Evolutionary conservation across 2,329 filamentous ascomycete species (phyloP).

Genomic region (Penicillium janthinellum): DNA sequence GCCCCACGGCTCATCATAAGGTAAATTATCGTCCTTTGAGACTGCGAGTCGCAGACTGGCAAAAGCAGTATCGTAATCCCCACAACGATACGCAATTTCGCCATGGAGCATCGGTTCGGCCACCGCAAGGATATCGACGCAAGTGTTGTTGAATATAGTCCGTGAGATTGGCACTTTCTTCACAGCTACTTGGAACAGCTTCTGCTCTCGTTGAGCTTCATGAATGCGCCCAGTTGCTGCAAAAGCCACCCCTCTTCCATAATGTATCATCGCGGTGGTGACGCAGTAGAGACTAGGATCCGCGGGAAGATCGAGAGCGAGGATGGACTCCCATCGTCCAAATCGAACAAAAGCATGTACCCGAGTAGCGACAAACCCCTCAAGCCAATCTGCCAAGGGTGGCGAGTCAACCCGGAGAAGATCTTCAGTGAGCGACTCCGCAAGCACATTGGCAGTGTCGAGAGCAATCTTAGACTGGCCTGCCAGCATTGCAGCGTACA

Average conservation of each 20-base stretch:
- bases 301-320: conserved; percentile 58
- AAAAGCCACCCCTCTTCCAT: conserved; percentile 67
- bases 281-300: conserved; percentile 66
- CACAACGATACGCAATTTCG: conserved; percentile 69
- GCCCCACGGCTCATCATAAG: conserved; percentile 75
- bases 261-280: conserved; percentile 69
- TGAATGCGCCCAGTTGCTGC: conserved; percentile 60
- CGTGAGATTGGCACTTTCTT: conserved; percentile 54
- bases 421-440: conserved; percentile 63
- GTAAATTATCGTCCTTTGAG: conserved; percentile 62
- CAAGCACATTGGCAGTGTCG: conserved; percentile 61
- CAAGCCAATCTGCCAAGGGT: conserved; percentile 80
- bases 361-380: conserved; percentile 68
- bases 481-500: conserved; percentile 78
- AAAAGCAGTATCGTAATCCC: conserved; percentile 62
- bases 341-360: conserved; percentile 73
- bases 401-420: conserved; percentile 56
- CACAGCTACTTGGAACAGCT: conserved; percentile 55
- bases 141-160: conserved; percentile 70
- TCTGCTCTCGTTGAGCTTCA: conserved; percentile 56
- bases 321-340: conserved; percentile 70
- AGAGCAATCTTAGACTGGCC: conserved; percentile 65
- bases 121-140: conserved; percentile 64
- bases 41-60: conserved; percentile 60
- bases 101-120: conserved; percentile 68